Evolutionary conservation across 441 rosid genomes (phyloP).

Genomic region (Gossypium schwendimanii): DNA sequence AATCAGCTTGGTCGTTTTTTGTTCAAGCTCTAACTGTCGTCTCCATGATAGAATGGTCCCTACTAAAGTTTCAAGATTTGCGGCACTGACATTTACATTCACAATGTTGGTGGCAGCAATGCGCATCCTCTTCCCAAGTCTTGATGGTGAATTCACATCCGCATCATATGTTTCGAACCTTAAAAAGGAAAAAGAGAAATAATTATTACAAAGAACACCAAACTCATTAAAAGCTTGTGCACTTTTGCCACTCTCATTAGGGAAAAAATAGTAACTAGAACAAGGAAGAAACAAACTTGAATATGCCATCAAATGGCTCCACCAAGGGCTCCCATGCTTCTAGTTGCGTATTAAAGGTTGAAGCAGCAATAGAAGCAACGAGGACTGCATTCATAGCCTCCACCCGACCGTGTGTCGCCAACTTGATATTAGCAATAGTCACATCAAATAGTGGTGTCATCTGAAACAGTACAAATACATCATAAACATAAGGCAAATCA

Average conservation of each 20-base stretch:
- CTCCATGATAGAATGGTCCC: conserved; percentile 89
- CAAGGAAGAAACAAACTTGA: conserved; percentile 55
- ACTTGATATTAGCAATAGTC: conserved; percentile 88
- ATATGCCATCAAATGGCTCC: conserved; percentile 99
- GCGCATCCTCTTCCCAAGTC: conserved; percentile 77
- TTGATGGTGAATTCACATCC: conserved; percentile 45
- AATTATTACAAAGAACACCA: conserved; percentile 14
- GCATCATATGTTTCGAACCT: conserved; percentile 93
- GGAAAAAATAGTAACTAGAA: conserved; percentile 13
- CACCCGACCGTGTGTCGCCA: conserved; percentile 87
- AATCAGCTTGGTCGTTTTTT: conserved; percentile 64
- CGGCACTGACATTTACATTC: conserved; percentile 85
- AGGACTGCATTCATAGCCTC: conserved; percentile 99
- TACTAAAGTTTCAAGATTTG: conserved; percentile 74
- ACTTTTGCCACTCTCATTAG: neutral
- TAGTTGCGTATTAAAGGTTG: conserved; percentile 83
- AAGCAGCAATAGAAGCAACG: conserved; percentile 90
- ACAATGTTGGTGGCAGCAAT: conserved; percentile 77
- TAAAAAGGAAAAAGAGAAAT: conserved; percentile 17
- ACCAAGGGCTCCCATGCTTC: conserved; percentile 99
- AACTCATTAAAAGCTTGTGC: conserved; percentile 7
- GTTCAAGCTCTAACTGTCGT: conserved; percentile 81
- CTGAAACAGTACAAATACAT: conserved; percentile 43
- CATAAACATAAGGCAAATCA: conserved; percentile 15
- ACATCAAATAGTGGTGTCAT: conserved; percentile 89